These are phyloP conservation scores for Linanthus parryae DNA, from an alignment of 148 eudicot genomes.

Conservation along the genomic window DNA sequence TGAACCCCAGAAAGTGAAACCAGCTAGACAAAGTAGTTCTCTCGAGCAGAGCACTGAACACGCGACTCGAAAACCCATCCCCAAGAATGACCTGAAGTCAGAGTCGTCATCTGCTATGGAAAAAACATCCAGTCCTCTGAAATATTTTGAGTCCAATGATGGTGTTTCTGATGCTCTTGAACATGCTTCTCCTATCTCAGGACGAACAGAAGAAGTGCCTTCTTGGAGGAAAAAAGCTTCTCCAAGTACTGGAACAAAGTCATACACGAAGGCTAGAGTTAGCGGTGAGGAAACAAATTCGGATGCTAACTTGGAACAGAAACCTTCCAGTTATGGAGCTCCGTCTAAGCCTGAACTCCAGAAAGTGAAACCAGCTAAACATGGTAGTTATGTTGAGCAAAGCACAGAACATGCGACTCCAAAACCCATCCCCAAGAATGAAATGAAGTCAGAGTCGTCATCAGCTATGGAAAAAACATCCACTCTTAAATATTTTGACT, in stretches of 20 bases:
- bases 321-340: conserved; percentile 15
- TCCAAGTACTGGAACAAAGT: conserved; percentile 20
- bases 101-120: too few relatives aligned
- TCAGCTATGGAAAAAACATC: too few relatives aligned
- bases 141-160: too few relatives aligned
- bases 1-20: conserved; percentile 3
- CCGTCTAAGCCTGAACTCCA: conserved; percentile 9
- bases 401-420: conserved; percentile 16
- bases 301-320: conserved; percentile 21
- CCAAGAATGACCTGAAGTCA: too few relatives aligned
- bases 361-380: conserved; percentile 6
- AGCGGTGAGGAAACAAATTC: too few relatives aligned
- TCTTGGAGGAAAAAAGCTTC: conserved; percentile 71
- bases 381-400: conserved; percentile 15
- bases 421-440: conserved; percentile 19
- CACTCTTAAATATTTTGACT: too few relatives aligned
- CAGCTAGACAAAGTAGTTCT: conserved; percentile 9
- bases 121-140: too few relatives aligned
- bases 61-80: conserved; percentile 16
- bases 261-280: conserved; percentile 19
- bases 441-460: too few relatives aligned
- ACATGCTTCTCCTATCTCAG: too few relatives aligned
- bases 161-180: too few relatives aligned
- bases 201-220: conserved; percentile 28
- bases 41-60: conserved; percentile 19